phyloP scores from a whole-genome alignment of 179 eudicot species.

The Silene coronaria region DNA sequence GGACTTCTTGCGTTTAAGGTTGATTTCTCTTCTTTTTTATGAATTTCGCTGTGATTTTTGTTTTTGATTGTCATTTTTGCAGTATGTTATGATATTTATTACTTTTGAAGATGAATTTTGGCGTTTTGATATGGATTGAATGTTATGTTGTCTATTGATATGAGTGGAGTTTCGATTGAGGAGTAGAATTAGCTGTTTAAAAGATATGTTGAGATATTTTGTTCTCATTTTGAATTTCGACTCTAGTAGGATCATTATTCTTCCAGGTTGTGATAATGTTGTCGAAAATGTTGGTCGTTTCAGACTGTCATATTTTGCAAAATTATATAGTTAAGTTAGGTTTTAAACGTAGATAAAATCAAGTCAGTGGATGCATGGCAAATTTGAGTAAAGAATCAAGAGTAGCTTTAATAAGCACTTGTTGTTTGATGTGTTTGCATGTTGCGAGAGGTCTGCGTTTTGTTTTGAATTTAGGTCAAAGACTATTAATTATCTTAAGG shows the following conservation, averaged over 20 bases:
- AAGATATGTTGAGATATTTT: neutral
- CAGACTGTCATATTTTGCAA: neutral
- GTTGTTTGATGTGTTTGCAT: neutral
- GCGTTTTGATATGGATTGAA: neutral
- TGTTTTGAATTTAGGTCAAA: neutral
- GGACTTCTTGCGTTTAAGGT: slow-evolving; percentile 96
- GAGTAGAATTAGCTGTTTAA: neutral
- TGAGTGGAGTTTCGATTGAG: neutral
- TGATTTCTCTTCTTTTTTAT: neutral
- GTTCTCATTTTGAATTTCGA: neutral
- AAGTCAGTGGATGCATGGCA: neutral
- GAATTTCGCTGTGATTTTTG: neutral
- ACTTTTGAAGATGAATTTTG: neutral
- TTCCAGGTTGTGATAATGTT: neutral
- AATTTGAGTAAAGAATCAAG: neutral
- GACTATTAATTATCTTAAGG: neutral
- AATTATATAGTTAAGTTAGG: neutral
- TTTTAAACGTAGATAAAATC: neutral
- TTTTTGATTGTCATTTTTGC: neutral
- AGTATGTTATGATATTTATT: neutral
- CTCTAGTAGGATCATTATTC: neutral
- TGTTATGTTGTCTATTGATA: neutral
- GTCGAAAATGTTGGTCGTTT: neutral
- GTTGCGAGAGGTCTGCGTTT: neutral
- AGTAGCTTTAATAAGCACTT: neutral